Percentiles rank a stretch among this genome's conserved stretches.
Conservation (phyloP, 1,139 yeast genomes). For the Blastobotrys proliferans region DNA sequence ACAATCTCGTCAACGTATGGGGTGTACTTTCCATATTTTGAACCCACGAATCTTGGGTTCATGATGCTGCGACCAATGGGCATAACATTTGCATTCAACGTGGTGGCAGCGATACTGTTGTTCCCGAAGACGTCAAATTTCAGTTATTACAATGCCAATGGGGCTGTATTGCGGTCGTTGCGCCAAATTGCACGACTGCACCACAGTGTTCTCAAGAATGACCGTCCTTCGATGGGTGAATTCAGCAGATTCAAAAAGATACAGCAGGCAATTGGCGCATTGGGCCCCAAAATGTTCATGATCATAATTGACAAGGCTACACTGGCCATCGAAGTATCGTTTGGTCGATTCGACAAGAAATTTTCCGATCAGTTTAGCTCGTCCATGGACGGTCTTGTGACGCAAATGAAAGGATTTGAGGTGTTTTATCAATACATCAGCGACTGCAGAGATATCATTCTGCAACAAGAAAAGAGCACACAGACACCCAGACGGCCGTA, state of each 20-base stretch:
- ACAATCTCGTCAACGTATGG: constrained; percentile 21
- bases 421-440: constrained; percentile 4
- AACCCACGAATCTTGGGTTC: constrained; percentile 24
- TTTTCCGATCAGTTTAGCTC: not conserved
- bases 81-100: constrained; percentile 23
- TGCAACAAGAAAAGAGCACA: not conserved
- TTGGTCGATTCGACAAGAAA: constrained; percentile 10
- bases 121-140: constrained; percentile 30
- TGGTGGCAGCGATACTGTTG: constrained; percentile 22
- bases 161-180: constrained; percentile 17
- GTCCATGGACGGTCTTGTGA: not conserved
- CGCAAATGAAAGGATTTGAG: constrained; percentile 8
- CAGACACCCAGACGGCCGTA: not conserved
- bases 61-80: constrained; percentile 26
- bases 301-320: not conserved
- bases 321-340: constrained; percentile 5
- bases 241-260: too few species aligned
- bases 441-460: constrained; percentile 4
- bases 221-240: constrained; percentile 22
- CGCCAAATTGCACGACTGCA: constrained; percentile 17
- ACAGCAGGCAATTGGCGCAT: constrained; percentile 1
- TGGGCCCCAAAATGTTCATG: not conserved
- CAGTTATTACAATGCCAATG: constrained; percentile 20
- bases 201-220: constrained; percentile 13
- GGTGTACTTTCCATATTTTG: constrained; percentile 26